These are phyloP conservation scores for Sugiyamaella lignohabitans DNA, from an alignment of 805 yeast genomes.

Conservation along the genomic window DNA sequence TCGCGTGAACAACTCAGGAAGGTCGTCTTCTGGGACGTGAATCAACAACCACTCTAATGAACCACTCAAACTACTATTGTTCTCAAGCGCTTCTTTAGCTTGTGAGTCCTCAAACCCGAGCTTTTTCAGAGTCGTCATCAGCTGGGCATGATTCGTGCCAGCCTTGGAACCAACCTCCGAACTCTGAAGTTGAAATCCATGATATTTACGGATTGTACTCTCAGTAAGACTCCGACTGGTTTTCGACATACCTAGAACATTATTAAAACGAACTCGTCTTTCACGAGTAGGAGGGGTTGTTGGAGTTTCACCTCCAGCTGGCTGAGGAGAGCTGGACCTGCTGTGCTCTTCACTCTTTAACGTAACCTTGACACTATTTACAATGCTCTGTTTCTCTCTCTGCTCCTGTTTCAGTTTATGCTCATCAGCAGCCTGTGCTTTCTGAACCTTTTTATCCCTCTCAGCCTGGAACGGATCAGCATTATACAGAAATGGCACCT, in stretches of 20 bases:
- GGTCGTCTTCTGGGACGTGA: constrained; percentile 90
- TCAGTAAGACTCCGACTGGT: constrained; percentile 61
- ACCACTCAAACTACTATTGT: constrained; percentile 42
- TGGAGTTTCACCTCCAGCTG: background rate
- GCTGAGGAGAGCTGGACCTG: background rate
- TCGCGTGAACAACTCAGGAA: constrained; percentile 46
- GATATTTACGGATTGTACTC: constrained; percentile 39
- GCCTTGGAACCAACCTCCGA: constrained; percentile 9
- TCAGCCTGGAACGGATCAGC: constrained; percentile 71
- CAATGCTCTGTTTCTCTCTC: constrained; percentile 14
- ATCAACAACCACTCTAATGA: constrained; percentile 73
- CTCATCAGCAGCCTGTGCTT: constrained; percentile 37
- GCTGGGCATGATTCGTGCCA: constrained; percentile 5
- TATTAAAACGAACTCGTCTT: constrained; percentile 32
- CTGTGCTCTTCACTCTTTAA: constrained; percentile 5
- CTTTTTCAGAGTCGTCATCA: constrained; percentile 30
- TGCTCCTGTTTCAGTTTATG: constrained; percentile 8
- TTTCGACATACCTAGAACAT: constrained; percentile 52
- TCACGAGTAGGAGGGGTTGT: background rate
- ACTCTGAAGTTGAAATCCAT: constrained; percentile 38
- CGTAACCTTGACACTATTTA: constrained; percentile 20
- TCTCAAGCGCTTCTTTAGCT: constrained; percentile 61
- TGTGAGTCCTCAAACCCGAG: constrained; percentile 70
- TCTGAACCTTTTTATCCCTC: constrained; percentile 53
- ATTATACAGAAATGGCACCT: constrained; percentile 49